These are phyloP conservation scores for Phaffomyces antillensis DNA, from an alignment of 805 yeast genomes.

Conservation along the genomic window DNA sequence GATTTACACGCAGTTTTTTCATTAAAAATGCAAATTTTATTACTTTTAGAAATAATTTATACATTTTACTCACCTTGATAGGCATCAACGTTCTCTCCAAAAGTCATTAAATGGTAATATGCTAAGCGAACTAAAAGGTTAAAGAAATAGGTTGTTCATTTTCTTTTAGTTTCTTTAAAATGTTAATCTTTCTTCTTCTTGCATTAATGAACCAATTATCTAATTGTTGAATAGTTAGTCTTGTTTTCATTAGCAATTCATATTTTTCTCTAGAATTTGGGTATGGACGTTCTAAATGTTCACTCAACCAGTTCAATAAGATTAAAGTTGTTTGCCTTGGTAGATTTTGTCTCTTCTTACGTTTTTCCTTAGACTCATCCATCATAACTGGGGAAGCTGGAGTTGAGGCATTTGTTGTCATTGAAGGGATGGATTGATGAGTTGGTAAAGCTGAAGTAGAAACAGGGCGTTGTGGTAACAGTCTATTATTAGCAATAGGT, in stretches of 20 bases:
- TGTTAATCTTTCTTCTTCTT: constrained; percentile 58
- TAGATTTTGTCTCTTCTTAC: constrained; percentile 57
- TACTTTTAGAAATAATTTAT: too few relatives aligned
- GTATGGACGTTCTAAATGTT: constrained; percentile 73
- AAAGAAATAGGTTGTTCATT: constrained; percentile 22
- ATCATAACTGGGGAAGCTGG: constrained; percentile 5
- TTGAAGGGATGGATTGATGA: background rate
- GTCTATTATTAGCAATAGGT: too few relatives aligned
- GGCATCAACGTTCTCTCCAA: too few relatives aligned
- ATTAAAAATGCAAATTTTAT: too few relatives aligned
- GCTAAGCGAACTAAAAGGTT: constrained; percentile 11
- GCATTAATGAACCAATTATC: constrained; percentile 89
- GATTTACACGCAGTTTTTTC: too few relatives aligned
- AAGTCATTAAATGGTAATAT: too few relatives aligned
- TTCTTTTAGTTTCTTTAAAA: constrained; percentile 20
- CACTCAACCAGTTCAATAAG: constrained; percentile 63
- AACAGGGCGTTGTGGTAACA: too few relatives aligned
- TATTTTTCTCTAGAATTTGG: constrained; percentile 76
- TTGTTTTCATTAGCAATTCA: constrained; percentile 61
- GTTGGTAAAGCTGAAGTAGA: background rate
- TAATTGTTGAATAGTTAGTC: constrained; percentile 72
- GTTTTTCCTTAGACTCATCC: constrained; percentile 11
- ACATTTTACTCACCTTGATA: too few relatives aligned
- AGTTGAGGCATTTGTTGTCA: background rate
- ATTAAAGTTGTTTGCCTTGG: constrained; percentile 74